phyloP scores from a whole-genome alignment of 1,284 basidiomycete genomes.

The Pisolithus thermaeus region DNA sequence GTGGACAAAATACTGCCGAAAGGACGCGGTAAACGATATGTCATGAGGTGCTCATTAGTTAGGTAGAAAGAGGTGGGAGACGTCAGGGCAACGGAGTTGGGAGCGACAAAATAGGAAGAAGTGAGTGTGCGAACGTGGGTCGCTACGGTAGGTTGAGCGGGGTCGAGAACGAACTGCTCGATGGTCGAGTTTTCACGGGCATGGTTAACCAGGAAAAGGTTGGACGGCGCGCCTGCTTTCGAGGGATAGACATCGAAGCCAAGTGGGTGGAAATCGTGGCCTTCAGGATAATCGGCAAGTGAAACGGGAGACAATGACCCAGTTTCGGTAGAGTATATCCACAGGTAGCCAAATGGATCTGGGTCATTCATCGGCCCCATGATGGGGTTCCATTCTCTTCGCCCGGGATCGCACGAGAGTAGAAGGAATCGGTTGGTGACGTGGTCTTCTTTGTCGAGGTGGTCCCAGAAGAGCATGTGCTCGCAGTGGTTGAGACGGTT shows the following conservation, averaged over 20 bases:
- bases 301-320: slow-evolving; percentile 20
- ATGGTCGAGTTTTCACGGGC: slow-evolving; percentile 50
- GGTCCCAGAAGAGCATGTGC: no score
- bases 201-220: slow-evolving; percentile 62
- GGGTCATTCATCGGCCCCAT: slow-evolving; percentile 56
- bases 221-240: slow-evolving; percentile 38
- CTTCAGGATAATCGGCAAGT: slow-evolving; percentile 39
- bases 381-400: slow-evolving; percentile 59
- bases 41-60: no score
- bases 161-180: slow-evolving; percentile 56
- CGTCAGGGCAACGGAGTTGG: slow-evolving; percentile 63
- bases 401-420: slow-evolving; percentile 48
- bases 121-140: slow-evolving; percentile 52
- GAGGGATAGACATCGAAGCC: slow-evolving; percentile 50
- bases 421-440: slow-evolving; percentile 39
- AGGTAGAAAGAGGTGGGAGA: no score
- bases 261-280: slow-evolving; percentile 53
- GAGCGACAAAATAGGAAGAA: slow-evolving; percentile 50
- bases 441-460: slow-evolving; percentile 29
- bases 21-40: no score
- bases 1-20: no score
- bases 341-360: slow-evolving; percentile 42
- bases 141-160: slow-evolving; percentile 36
- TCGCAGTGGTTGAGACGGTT: slow-evolving; percentile 43
- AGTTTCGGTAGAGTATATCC: slow-evolving; percentile 30